Evolutionary conservation across 2,329 filamentous ascomycete species (phyloP), one percentile per base, ranked within the genome.

Genomic region (Sporothrix variecibatus): DNA sequence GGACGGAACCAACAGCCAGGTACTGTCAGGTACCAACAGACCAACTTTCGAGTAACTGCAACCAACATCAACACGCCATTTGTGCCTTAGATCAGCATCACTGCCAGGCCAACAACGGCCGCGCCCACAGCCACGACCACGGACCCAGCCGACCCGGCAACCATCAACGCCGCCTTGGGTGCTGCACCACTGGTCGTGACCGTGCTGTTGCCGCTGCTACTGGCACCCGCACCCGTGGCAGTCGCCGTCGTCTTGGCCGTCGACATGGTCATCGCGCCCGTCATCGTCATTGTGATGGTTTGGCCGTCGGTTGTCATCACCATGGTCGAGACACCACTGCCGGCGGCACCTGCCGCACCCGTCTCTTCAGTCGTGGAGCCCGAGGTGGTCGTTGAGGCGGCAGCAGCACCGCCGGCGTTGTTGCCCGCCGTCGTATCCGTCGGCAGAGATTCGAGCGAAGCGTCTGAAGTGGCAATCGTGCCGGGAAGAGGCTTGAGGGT

Each of bases 241-340:
- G 73, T 75, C 2, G 74, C 71, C 56, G 74, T 73, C 4, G 64
- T 20, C 34, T 20, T 58, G 34, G 71, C 31, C 28, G 70, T 70
- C 46, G 53, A 15, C 40, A 15, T 73, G n/a, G 38, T 58, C 31
- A 49, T 43, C 12, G 71, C 34, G 68, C 75, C 72, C n/a, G 76
- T 76, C 74, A 73, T 73, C 0, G 74, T 75, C 73, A 72, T 71
- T 1, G 75, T 76, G n/a, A 73, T 60, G 12, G 73, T 75, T 62
- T 56, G 46, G 40, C 75, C 74, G 74, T 74, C 53, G 70, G 74
- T 76, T 17, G 76, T 76, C 71, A 75, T 73, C 11, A 75, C 74
- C 69, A 73, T 74, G n/a, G 75, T 76, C 49, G 67, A 53, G 17
- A 73, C 73, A 58, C 74, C 72, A 68, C 75, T 74, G n/a, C 26